These are phyloP conservation scores for Arthrobotrys megalospora DNA, from an alignment of 2,329 filamentous ascomycete species.

Conservation along the genomic window DNA sequence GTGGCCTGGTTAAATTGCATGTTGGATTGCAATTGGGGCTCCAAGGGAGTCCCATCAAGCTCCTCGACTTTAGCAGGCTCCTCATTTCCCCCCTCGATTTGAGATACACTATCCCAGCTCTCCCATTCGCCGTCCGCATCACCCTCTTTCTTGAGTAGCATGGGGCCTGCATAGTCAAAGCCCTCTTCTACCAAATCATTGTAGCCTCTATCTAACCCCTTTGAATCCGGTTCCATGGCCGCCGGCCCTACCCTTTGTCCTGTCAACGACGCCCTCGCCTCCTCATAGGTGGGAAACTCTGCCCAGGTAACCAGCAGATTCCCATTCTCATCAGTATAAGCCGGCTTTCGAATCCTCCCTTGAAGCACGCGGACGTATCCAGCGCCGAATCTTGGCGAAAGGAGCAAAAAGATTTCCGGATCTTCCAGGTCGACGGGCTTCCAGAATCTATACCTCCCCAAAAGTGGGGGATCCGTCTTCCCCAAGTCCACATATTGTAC, in stretches of 20 bases:
- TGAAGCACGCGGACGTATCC: constrained; percentile 28
- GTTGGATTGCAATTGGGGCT: background rate
- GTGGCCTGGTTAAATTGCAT: background rate
- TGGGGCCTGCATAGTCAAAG: too few relatives aligned
- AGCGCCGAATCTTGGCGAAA: constrained; percentile 10
- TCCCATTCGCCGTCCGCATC: background rate
- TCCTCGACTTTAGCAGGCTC: background rate
- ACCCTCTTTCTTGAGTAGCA: background rate
- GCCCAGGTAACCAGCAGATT: background rate
- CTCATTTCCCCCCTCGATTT: background rate
- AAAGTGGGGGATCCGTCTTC: constrained; percentile 10
- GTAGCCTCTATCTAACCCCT: too few relatives aligned
- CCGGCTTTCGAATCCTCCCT: background rate
- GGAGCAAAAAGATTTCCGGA: background rate
- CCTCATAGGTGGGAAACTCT: constrained; percentile 5
- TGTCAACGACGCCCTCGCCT: background rate
- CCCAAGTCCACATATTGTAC: constrained; percentile 32
- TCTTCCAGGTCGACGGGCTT: constrained; percentile 30
- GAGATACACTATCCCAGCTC: background rate
- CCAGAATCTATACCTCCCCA: constrained; percentile 45
- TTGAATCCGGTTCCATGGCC: too few relatives aligned
- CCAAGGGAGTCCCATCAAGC: background rate
- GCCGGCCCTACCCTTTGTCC: too few relatives aligned
- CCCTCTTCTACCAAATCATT: too few relatives aligned
- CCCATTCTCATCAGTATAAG: background rate